Evolutionary conservation across 352 stramenopile species (phyloP).

Genomic region (Globisporangium spiculum): DNA sequence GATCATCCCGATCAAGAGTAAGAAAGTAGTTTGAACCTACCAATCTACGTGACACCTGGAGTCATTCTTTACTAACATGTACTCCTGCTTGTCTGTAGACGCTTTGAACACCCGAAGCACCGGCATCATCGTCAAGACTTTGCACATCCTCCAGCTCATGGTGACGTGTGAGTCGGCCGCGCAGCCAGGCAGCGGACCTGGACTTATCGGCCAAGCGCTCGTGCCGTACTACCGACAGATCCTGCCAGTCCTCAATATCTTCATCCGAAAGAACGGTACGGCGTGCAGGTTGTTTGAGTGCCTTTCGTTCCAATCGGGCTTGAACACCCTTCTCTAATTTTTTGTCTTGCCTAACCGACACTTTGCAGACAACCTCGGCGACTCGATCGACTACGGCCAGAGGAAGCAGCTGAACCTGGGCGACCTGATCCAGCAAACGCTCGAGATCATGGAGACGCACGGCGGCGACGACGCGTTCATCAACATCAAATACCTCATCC

Average conservation of each 20-base stretch:
- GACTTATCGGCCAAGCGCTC: slow-evolving; percentile 94
- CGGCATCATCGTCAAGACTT: slow-evolving; percentile 94
- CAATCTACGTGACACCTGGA: neutral
- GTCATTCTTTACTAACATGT: neutral
- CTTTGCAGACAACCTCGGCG: slow-evolving; percentile 91
- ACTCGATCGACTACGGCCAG: slow-evolving; percentile 96
- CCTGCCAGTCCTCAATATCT: slow-evolving; percentile 96
- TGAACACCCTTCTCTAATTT: neutral
- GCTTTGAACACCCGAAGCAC: slow-evolving; percentile 93
- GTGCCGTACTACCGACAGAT: slow-evolving; percentile 98
- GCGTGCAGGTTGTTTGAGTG: neutral
- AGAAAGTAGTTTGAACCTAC: slow-evolving; percentile 8
- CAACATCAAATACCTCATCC: slow-evolving; percentile 98
- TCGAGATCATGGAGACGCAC: slow-evolving; percentile 96
- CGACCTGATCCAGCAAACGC: slow-evolving; percentile 95
- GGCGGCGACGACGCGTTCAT: slow-evolving; percentile 97
- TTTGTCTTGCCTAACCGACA: neutral
- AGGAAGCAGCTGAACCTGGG: slow-evolving; percentile 94
- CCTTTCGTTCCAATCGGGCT: neutral
- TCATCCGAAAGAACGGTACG: slow-evolving; percentile 93
- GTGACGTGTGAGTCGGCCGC: slow-evolving; percentile 90
- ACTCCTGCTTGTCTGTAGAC: slow-evolving; percentile 27
- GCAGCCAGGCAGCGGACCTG: slow-evolving; percentile 70
- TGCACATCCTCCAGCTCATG: slow-evolving; percentile 96
- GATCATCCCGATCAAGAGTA: slow-evolving; percentile 98